Evolutionary conservation across 176 grass and related monocot species (phyloP), one percentile per base, ranked within the genome.

Genomic region (Thinopyrum elongatum): DNA sequence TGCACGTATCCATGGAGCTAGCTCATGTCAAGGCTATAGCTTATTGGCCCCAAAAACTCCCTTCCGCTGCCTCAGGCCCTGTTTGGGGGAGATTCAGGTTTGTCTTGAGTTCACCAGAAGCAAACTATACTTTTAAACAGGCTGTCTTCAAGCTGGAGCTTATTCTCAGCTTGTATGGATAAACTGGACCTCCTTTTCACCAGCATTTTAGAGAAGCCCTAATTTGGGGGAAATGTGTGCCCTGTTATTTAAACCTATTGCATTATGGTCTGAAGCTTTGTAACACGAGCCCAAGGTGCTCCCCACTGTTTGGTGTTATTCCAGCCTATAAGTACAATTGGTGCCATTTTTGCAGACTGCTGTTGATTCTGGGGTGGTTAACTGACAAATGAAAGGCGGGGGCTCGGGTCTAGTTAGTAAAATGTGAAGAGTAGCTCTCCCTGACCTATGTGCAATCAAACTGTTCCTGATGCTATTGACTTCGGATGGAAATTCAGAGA

Each of bases 1-100:
- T 84, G 36, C 33, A 47, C 47, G 67, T 88, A 62, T 82, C 58
- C 67, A 31, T 41, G 35, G 13, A 55, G 16, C 68, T 81, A 77
- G 81, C n/a, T 59, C 65, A n/a, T 59, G 34, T 83, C 13, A 13
- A 49, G 53, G 14, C 78, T 65, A 65, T 16, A 51, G 29, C 10
- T 74, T 87, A 36, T 74, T 74, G 67, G 67, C 27, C 22, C 57
- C 29, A 84, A 27, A 66, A 82, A 42, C 22, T 39, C 55, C 36
- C 19, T 31, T 75, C 35, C 36, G 16, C 8, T 67, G 79, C 61
- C 26, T 67, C 28, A 10, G 19, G 10, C 47, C 17, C 61, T 39
- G 7, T 38, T 78, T 85, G 17, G 35, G 42, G 42, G n/a, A 85
- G 44, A 85, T 85, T 85, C 23, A 55, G 44, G 61, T 21, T 38